phyloP scores from a whole-genome alignment of 2,329 filamentous ascomycete species.

The Colletotrichum destructivum region DNA sequence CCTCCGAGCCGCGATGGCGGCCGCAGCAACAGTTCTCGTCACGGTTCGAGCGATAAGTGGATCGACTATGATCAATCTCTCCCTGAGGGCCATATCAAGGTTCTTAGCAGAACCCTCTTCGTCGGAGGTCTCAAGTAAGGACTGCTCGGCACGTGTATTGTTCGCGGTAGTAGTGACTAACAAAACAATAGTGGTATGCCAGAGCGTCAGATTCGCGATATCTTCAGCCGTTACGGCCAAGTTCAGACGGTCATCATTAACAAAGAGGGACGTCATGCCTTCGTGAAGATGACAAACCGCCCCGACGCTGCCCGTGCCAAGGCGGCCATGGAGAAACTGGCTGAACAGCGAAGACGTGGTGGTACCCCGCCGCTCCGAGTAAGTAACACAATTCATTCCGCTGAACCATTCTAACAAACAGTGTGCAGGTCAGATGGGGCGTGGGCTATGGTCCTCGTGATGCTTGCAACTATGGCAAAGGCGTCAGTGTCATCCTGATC shows the following conservation, averaged over 20 bases:
- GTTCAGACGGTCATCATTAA: conserved; percentile 99
- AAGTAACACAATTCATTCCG: conserved; percentile 55
- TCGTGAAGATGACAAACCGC: conserved; percentile 97
- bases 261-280: conserved; percentile 97
- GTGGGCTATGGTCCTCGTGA: conserved; percentile 97
- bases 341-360: conserved; percentile 56
- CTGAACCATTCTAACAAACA: conserved; percentile 23
- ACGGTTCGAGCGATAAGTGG: conserved; percentile 71
- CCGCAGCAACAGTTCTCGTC: conserved; percentile 71
- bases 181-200: conserved; percentile 70
- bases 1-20: conserved; percentile 70
- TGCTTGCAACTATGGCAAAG: conserved; percentile 95
- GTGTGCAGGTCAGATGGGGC: conserved; percentile 87
- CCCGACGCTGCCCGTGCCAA: conserved; percentile 88
- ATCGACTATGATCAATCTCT: conserved; percentile 84
- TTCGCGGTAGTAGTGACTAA: conserved; percentile 44
- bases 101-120: conserved; percentile 94
- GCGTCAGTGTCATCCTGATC: conserved; percentile 94
- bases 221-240: conserved; percentile 86
- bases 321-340: conserved; percentile 86
- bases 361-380: conserved; percentile 67
- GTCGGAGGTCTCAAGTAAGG: conserved; percentile 94
- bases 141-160: conserved; percentile 14
- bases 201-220: conserved; percentile 84
- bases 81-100: conserved; percentile 86